Conservation (phyloP, 257 asterid species). For the Plantago major region DNA sequence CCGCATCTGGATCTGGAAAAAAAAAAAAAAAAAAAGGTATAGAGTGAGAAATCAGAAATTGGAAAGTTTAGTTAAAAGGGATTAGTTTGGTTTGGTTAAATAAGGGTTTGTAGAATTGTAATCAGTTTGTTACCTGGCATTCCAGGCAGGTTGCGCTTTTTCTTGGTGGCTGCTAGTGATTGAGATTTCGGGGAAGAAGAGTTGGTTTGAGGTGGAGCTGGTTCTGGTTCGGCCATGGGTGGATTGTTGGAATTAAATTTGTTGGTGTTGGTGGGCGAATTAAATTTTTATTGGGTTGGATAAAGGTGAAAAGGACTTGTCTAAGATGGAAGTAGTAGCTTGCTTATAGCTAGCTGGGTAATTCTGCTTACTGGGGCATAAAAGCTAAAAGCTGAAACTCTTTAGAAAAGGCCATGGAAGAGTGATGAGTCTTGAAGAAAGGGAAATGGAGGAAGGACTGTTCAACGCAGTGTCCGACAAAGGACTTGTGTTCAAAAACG, state of each 20-base stretch:
- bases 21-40: background rate
- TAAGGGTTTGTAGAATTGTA: too few species aligned
- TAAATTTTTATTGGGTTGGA: background rate
- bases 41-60: background rate
- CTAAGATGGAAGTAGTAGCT: background rate
- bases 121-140: conserved; percentile 91
- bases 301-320: background rate
- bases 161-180: conserved; percentile 40
- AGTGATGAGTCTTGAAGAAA: too few species aligned
- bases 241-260: too few species aligned
- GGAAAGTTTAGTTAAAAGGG: too few species aligned
- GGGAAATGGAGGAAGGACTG: too few species aligned
- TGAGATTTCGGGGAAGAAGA: conserved; percentile 30
- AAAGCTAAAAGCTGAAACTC: too few species aligned
- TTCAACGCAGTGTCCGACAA: too few species aligned
- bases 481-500: background rate
- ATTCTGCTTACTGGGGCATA: too few species aligned
- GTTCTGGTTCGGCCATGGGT: conserved; percentile 22
- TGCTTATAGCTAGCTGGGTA: too few species aligned
- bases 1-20: conserved; percentile 79
- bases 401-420: background rate
- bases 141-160: conserved; percentile 84
- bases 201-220: conserved; percentile 27
- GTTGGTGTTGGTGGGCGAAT: conserved; percentile 8
- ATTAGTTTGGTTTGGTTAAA: too few species aligned